Base-by-base conservation (phyloP, 2,329 filamentous ascomycete species). In the Neofusicoccum umdonicola region DNA sequence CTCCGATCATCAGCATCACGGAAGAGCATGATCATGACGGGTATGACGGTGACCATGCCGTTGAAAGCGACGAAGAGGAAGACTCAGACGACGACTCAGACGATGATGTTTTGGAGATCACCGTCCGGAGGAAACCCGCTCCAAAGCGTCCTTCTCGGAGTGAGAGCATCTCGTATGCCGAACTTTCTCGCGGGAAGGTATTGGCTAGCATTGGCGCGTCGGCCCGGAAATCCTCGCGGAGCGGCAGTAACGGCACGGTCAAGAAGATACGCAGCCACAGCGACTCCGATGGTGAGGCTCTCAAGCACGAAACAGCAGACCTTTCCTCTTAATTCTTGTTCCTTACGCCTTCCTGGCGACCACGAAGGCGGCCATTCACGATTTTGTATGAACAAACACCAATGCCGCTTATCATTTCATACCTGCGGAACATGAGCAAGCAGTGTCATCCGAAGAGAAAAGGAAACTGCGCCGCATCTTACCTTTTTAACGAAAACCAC, bases 211-310 rank as follows among this genome's bases (percentile, higher is more conserved):
- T 74, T 6, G 72, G 71, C 9, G 52, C 42, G 11, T 63, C 31
- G 7, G 42, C 73, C 19, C 70, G 70, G 54, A 70, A 69, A 54
- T 77, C 78, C 42, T 76, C 74, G 11, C 76, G 81, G 41, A 83
- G 80, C 67, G 81, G 80, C 27, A 83, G 81, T 69, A 81, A 79
- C 67, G 80, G 81, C 37, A 83, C 81, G 7, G 80, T 83, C 69
- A 82, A 83, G 71, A 82, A 82, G 69, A 73, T 82, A 13, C 73
- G 74, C 35, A 62, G 57, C 41, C 48, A 60, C 22, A 65, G 63
- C 45, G 63, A 56, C n/a, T 65, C 63, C n/a, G 63, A 65, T 12
- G 52, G 51, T 4, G 62, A 64, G 34, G 44, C 52, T 31, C 51
- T 64, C 9, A 34, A 35, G 41, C 62, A 62, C 45, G 58, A 62